Conservation (phyloP, 2,329 filamentous ascomycete species). For the Phialophora macrospora region DNA sequence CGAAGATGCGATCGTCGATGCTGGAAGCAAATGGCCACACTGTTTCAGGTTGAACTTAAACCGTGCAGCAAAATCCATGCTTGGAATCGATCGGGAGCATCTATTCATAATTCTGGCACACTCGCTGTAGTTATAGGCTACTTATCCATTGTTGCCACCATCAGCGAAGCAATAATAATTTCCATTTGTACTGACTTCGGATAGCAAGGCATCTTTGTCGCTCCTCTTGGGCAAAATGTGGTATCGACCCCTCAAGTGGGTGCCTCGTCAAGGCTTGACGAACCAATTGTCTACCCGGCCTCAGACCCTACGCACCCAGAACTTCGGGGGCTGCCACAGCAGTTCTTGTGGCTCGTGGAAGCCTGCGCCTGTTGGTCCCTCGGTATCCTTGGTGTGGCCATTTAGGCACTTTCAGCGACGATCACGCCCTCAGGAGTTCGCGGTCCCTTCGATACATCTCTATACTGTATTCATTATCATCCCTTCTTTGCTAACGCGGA, state of each 20-base stretch:
- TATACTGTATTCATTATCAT: conserved; percentile 7
- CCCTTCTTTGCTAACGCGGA: conserved; percentile 13
- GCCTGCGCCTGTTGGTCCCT: conserved; percentile 8
- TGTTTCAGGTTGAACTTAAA: background rate
- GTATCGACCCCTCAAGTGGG: background rate
- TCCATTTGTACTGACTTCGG: background rate
- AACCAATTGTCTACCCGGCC: background rate
- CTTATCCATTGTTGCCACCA: background rate
- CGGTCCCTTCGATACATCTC: conserved; percentile 2
- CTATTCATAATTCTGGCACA: background rate
- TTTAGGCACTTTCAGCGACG: conserved; percentile 14
- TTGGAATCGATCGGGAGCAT: background rate
- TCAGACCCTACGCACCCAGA: background rate
- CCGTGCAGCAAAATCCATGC: background rate
- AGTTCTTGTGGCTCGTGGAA: conserved; percentile 20
- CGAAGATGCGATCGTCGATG: background rate
- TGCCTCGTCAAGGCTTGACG: background rate
- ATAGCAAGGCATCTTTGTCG: background rate
- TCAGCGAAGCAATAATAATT: background rate
- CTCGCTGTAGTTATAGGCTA: background rate
- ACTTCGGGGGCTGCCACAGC: background rate
- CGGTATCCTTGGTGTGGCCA: conserved; percentile 9
- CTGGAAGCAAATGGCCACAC: background rate
- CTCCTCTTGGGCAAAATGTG: background rate
- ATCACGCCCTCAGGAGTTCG: conserved; percentile 8